Conservation (phyloP, 345 rosid genomes). For the Atalantia buxifolia region DNA sequence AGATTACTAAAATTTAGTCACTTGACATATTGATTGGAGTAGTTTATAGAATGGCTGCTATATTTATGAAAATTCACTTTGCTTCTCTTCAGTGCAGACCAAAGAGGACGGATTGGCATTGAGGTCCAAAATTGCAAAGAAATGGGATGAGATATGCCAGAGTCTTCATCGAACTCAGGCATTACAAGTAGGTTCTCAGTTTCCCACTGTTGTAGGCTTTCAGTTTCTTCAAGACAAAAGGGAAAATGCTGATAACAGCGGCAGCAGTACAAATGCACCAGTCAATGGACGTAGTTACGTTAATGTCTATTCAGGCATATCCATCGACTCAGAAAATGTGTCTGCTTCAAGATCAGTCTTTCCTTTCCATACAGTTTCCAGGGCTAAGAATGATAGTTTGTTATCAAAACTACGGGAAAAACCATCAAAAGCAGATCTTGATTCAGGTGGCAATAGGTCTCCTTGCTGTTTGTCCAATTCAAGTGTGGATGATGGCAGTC, state of each 20-base stretch:
- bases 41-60: slow-evolving; percentile 5
- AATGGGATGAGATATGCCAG: slow-evolving; percentile 43
- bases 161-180: slow-evolving; percentile 31
- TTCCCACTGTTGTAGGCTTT: slow-evolving; percentile 33
- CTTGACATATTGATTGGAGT: not conserved
- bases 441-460: slow-evolving; percentile 24
- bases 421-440: slow-evolving; percentile 26
- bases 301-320: slow-evolving; percentile 19
- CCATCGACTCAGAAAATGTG: slow-evolving; percentile 25
- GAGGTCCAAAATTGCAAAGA: slow-evolving; percentile 34
- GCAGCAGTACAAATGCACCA: slow-evolving; percentile 16
- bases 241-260: slow-evolving; percentile 20
- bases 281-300: slow-evolving; percentile 16
- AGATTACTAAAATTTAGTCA: not conserved
- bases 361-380: slow-evolving; percentile 19
- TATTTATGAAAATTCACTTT: slow-evolving; percentile 36
- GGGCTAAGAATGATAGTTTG: slow-evolving; percentile 23
- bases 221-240: slow-evolving; percentile 29
- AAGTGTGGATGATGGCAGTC: slow-evolving; percentile 33
- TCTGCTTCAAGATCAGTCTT: slow-evolving; percentile 13
- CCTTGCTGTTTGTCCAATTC: slow-evolving; percentile 44
- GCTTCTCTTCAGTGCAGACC: slow-evolving; percentile 64
- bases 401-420: slow-evolving; percentile 34
- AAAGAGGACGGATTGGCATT: slow-evolving; percentile 43
- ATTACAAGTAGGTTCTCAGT: slow-evolving; percentile 14